Evolutionary conservation across 805 yeast species (phyloP), one percentile per base, ranked within the genome.

Genomic region (Cyberlindnera mycetangii): DNA sequence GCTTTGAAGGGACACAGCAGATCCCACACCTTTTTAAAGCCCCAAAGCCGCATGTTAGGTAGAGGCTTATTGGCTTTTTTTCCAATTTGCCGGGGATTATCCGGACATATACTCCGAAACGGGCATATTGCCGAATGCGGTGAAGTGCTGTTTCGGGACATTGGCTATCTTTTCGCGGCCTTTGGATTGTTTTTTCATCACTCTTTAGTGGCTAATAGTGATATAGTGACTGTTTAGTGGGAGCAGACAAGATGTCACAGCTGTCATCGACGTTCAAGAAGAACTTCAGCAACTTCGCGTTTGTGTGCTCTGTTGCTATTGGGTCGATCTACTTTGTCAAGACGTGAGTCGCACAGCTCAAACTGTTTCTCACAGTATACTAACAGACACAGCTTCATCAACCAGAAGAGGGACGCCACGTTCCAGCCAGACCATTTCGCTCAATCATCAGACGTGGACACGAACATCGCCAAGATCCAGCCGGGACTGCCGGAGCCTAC

Each of bases 401-500:
- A 61, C 44, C 49, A 53, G n/a, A 60, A 58, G 30, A 69, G 70
- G 52, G 70, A 67, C 28, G 56, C 62, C 2, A 49, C 58, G 22
- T 72, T 63, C 51, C 49, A 49, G 25, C 70, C 74, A 14, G 59
- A 56, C 14, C 66, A 63, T 11, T 49, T 54, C 40, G 48, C 46
- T 2, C 41, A 41, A 8, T 44, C 49, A 7, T 46, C 45, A 16
- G 41, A 28, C 6, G 16, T 20, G 7, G 38, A 35, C n/a, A 4
- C 20, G 7, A 49, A 69, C 48, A 55, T 64, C 19, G 69, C 76
- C 2, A 62, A 62, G 37, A 61, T 68, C 11, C 72, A 72, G 50
- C 85, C 85, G 1, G 86, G 86, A 1, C 72, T 78, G 42, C 83
- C 83, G 10, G 65, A 61, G 36, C 60, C 65, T 14, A 67, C 66